Evolutionary conservation across 2,329 filamentous ascomycete genomes (phyloP).

Genomic region (Arthroderma sp.): DNA sequence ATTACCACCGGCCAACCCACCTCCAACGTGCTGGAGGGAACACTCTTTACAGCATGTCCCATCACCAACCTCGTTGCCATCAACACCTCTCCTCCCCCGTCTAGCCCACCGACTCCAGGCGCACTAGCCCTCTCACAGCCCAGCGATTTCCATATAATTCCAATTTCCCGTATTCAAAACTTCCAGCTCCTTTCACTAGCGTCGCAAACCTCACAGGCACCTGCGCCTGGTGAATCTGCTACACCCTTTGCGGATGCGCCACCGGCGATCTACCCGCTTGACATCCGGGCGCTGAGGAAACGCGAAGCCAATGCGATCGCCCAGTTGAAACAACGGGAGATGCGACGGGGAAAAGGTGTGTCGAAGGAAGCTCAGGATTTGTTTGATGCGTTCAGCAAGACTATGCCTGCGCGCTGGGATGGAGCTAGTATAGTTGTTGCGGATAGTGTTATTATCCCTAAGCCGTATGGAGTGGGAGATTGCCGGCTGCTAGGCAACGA

Average conservation of each 20-base stretch:
- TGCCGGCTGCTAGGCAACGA: slow-evolving; percentile 32
- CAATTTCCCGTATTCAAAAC: slow-evolving; percentile 44
- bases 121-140: slow-evolving; percentile 26
- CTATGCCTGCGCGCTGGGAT: slow-evolving; percentile 49
- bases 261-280: slow-evolving; percentile 33
- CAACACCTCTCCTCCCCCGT: slow-evolving; percentile 38
- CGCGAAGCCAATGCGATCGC: slow-evolving; percentile 44
- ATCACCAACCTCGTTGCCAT: slow-evolving; percentile 49
- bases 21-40: slow-evolving; percentile 45
- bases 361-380: slow-evolving; percentile 49
- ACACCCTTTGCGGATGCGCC: slow-evolving; percentile 36
- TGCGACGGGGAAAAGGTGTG: slow-evolving; percentile 47
- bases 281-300: slow-evolving; percentile 40
- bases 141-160: slow-evolving; percentile 48
- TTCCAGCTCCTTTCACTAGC: slow-evolving; percentile 41
- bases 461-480: slow-evolving; percentile 46
- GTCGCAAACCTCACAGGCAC: slow-evolving; percentile 1
- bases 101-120: slow-evolving; percentile 24
- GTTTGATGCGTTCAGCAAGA: slow-evolving; percentile 48
- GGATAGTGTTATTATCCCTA: slow-evolving; percentile 45
- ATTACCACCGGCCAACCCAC: slow-evolving; percentile 41
- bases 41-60: slow-evolving; percentile 48
- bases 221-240: slow-evolving; percentile 14
- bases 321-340: slow-evolving; percentile 44
- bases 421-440: slow-evolving; percentile 46